Base-by-base conservation (phyloP, 345 rosid species). In the Brassica incana region DNA sequence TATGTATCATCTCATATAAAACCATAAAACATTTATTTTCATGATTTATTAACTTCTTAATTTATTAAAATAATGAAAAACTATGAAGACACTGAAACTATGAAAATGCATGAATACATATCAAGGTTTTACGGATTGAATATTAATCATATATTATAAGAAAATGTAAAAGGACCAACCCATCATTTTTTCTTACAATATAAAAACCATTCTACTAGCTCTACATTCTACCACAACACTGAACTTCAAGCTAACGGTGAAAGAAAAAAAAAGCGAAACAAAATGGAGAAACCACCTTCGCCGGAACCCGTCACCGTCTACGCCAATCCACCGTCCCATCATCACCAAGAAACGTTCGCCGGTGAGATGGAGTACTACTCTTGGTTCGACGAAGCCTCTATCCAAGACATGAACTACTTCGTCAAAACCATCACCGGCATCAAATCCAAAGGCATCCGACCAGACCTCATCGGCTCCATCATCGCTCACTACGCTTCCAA, bases 331-430 rank as follows among this genome's bases (percentile, higher is more conserved):
- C 74, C 29, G 3, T 15, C 18, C 12, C 43, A 43, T 20, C 33
- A 68, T 65, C 48, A 77, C 20, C 84, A 78, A 8, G 86, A 81
- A 38, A 64, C 76, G 18, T 35, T 76, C 12, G 79, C 52, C 62
- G 79, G 82, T n/a, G 78, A 74, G 12, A 79, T 80, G 79, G 80
- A 69, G 8, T 70, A 80, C 50, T 80, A 69, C 79, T 29, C 80
- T 15, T 90, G 89, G 89, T 86, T 91, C 71, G 92, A 92, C 74
- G 99, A 94, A 2, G 88, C 91, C 0, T 90, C 92, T 88, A 90
- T 94, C 71, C 90, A 91, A 18, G 97, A 92, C 83, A 91, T 92
- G 90, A 92, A 92, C 83, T 91, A 89, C 74, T 95, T 95, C 76
- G 91, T 92, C 64, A 89, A 90, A 84, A 95, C 97, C 75, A 79